phyloP scores from a whole-genome alignment of 2,329 filamentous ascomycete genomes.

The Calonectria pseudoreteaudii region DNA sequence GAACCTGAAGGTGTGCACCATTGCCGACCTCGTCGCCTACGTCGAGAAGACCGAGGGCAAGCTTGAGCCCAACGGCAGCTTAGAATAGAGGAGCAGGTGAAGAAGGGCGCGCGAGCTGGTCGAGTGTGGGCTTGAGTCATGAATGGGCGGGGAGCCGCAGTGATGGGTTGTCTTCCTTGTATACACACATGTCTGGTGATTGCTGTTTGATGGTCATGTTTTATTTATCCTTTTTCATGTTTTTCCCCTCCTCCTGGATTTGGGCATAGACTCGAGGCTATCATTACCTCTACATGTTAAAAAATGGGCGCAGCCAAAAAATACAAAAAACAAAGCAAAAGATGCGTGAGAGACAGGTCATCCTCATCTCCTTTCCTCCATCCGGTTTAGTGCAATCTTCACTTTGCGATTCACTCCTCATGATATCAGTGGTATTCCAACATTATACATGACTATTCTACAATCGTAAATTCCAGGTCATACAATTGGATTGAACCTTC shows the following conservation, averaged over 20 bases:
- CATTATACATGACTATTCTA: not conserved
- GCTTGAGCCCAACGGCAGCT: conserved; percentile 54
- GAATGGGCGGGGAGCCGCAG: not conserved
- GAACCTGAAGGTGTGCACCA: conserved; percentile 94
- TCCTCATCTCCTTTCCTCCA: conserved; percentile 7
- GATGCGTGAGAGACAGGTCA: conserved; percentile 1
- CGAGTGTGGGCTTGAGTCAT: not conserved
- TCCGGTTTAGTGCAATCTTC: not conserved
- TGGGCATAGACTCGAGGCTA: conserved; percentile 21
- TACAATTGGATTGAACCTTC: not conserved
- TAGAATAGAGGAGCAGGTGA: conserved; percentile 45
- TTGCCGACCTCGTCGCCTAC: conserved; percentile 87
- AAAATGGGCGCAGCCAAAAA: conserved; percentile 21
- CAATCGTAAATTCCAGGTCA: not conserved
- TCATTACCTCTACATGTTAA: conserved; percentile 3
- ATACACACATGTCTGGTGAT: conserved; percentile 11
- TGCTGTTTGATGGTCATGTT: conserved; percentile 21
- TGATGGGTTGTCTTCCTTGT: conserved; percentile 4
- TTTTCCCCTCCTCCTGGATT: conserved; percentile 10
- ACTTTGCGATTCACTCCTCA: not conserved
- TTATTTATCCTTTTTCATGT: conserved; percentile 10
- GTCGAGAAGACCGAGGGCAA: conserved; percentile 81
- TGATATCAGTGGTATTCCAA: not conserved
- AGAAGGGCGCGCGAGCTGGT: conserved; percentile 16
- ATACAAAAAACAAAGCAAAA: conserved; percentile 1